phyloP scores from a whole-genome alignment of 1,284 basidiomycete genomes.

The Tilletia caries region DNA sequence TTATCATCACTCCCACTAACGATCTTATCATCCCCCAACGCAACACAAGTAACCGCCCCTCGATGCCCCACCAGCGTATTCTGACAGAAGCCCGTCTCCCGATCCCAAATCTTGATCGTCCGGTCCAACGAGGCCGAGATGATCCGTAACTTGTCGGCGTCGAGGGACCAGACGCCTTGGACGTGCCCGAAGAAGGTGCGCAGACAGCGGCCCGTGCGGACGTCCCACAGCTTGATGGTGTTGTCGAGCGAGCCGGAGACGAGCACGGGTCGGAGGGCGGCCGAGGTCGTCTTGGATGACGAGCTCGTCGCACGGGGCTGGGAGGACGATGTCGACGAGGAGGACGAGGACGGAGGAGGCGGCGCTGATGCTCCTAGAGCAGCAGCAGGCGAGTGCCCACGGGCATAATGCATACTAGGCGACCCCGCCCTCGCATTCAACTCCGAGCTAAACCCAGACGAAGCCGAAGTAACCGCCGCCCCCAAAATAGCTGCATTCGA shows the following conservation, averaged over 20 bases:
- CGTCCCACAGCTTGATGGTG: slow-evolving; percentile 94
- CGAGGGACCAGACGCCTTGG: slow-evolving; percentile 94
- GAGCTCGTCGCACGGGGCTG: too few species aligned
- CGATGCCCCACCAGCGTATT: slow-evolving; percentile 90
- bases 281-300: not conserved
- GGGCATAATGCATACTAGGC: not conserved
- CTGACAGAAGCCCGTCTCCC: slow-evolving; percentile 80
- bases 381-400: not conserved
- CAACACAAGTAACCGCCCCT: slow-evolving; percentile 86
- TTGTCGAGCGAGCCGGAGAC: slow-evolving; percentile 91
- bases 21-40: slow-evolving; percentile 89
- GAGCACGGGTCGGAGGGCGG: slow-evolving; percentile 61
- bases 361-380: not conserved
- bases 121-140: slow-evolving; percentile 89
- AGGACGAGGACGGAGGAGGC: not conserved
- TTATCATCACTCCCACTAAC: slow-evolving; percentile 89
- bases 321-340: not conserved
- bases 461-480: not conserved
- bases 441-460: too few species aligned
- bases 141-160: slow-evolving; percentile 83
- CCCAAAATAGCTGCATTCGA: not conserved
- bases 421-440: not conserved
- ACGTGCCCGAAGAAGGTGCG: slow-evolving; percentile 86
- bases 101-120: slow-evolving; percentile 85
- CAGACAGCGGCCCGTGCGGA: slow-evolving; percentile 75